phyloP scores from a whole-genome alignment of 176 grass and related monocot genomes.

The Avena eriantha region DNA sequence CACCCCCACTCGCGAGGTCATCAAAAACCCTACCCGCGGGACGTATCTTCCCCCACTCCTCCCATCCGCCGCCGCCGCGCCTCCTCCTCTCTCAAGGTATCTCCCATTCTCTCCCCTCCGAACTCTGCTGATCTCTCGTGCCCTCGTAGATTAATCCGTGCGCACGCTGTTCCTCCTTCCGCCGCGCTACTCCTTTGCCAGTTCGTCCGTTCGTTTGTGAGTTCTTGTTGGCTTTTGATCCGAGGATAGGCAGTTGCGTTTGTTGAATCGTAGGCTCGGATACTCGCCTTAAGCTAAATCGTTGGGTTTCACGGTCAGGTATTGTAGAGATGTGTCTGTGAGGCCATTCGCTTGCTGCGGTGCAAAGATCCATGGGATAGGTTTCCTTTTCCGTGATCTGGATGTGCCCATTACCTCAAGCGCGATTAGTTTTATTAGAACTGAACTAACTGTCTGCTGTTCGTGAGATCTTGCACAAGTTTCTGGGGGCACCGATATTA shows the following conservation, averaged over 20 bases:
- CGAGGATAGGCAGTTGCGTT: not conserved
- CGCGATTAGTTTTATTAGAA: not conserved
- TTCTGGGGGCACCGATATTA: not conserved
- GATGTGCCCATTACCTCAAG: not conserved
- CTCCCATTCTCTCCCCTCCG: not conserved
- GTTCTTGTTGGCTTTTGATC: conserved; percentile 18
- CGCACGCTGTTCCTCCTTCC: not conserved
- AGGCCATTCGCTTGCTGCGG: not conserved
- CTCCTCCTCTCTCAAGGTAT: conserved; percentile 33
- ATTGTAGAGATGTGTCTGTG: not conserved
- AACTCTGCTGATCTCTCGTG: not conserved
- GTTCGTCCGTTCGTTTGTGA: not conserved
- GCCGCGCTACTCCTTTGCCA: not conserved
- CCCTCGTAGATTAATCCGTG: not conserved
- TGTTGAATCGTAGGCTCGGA: not conserved
- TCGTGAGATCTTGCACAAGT: conserved; percentile 23
- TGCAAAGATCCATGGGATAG: not conserved
- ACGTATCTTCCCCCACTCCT: not conserved
- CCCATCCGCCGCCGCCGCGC: conserved; percentile 35
- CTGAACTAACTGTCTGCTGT: not conserved
- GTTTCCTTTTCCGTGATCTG: conserved; percentile 13
- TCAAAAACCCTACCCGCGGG: conserved; percentile 44
- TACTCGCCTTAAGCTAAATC: not conserved
- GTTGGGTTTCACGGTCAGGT: not conserved
- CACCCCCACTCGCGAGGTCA: conserved; percentile 21